These are phyloP conservation scores for Hygrocybe coccinea DNA, from an alignment of 768 basidiomycete species.

Conservation along the genomic window DNA sequence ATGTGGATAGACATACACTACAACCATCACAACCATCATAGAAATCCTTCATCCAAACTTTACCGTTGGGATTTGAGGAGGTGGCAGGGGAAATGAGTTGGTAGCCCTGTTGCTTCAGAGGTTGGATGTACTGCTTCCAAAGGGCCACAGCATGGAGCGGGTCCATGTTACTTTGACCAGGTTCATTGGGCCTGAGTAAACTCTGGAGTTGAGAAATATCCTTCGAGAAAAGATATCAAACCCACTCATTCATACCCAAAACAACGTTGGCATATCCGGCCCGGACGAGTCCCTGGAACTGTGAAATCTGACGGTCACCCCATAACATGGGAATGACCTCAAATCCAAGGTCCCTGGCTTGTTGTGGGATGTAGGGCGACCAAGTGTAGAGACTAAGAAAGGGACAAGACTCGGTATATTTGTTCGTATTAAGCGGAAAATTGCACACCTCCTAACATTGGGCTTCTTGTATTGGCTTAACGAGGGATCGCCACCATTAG, in stretches of 20 bases:
- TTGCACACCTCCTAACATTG: conserved; percentile 41
- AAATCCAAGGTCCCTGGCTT: conserved; percentile 42
- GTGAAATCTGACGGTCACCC: conserved; percentile 48
- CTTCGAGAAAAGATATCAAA: not conserved
- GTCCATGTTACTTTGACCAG: conserved; percentile 55
- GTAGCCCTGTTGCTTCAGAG: conserved; percentile 54
- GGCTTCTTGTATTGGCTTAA: conserved; percentile 49
- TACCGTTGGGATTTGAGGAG: conserved; percentile 55
- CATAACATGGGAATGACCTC: conserved; percentile 65
- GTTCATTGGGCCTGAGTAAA: conserved; percentile 58
- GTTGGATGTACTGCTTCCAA: conserved; percentile 54
- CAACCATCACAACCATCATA: conserved; percentile 48
- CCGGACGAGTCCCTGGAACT: conserved; percentile 45
- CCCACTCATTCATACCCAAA: conserved; percentile 75
- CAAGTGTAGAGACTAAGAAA: conserved; percentile 58
- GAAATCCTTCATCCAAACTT: conserved; percentile 63
- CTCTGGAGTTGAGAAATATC: not conserved
- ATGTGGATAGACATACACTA: conserved; percentile 37
- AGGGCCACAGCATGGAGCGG: conserved; percentile 59
- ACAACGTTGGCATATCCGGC: conserved; percentile 47
- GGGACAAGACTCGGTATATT: not conserved
- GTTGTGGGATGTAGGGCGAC: conserved; percentile 48
- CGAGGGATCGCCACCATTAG: conserved; percentile 46
- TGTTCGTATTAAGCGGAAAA: not conserved
- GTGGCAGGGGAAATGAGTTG: conserved; percentile 59